phyloP scores from a whole-genome alignment of 1,139 yeast species.

The Kodamaea arcana region DNA sequence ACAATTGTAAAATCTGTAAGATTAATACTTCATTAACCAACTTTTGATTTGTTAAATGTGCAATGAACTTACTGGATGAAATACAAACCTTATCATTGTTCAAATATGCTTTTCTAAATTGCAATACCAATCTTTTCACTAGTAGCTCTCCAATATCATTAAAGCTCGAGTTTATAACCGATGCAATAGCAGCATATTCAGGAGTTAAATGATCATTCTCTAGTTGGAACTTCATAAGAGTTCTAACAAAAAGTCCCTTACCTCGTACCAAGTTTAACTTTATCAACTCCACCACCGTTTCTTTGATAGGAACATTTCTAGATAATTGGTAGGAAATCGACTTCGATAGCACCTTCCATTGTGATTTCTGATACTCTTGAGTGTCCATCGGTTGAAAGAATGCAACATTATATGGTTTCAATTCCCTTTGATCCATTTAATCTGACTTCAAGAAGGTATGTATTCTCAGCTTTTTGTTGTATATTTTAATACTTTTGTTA shows the following conservation, averaged over 20 bases:
- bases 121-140: slow-evolving; percentile 50
- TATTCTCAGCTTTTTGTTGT: neutral
- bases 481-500: neutral
- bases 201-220: slow-evolving; percentile 37
- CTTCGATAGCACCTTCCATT: slow-evolving; percentile 54
- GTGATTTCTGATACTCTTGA: slow-evolving; percentile 41
- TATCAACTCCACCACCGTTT: slow-evolving; percentile 47
- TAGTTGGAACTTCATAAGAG: slow-evolving; percentile 55
- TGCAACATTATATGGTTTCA: slow-evolving; percentile 7
- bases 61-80: slow-evolving; percentile 47
- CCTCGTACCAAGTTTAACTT: slow-evolving; percentile 54
- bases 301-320: slow-evolving; percentile 44
- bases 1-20: slow-evolving; percentile 59
- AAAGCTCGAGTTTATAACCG: slow-evolving; percentile 61
- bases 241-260: slow-evolving; percentile 54
- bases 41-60: slow-evolving; percentile 61
- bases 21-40: slow-evolving; percentile 62
- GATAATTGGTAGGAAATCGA: slow-evolving; percentile 46
- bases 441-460: neutral
- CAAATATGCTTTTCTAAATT: slow-evolving; percentile 54
- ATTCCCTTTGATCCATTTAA: slow-evolving; percentile 1
- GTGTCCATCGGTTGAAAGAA: neutral
- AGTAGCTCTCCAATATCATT: slow-evolving; percentile 68
- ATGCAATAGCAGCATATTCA: slow-evolving; percentile 54
- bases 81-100: slow-evolving; percentile 46